These are phyloP conservation scores for Rosa persica DNA, from an alignment of 306 rosid species.

Conservation along the genomic window DNA sequence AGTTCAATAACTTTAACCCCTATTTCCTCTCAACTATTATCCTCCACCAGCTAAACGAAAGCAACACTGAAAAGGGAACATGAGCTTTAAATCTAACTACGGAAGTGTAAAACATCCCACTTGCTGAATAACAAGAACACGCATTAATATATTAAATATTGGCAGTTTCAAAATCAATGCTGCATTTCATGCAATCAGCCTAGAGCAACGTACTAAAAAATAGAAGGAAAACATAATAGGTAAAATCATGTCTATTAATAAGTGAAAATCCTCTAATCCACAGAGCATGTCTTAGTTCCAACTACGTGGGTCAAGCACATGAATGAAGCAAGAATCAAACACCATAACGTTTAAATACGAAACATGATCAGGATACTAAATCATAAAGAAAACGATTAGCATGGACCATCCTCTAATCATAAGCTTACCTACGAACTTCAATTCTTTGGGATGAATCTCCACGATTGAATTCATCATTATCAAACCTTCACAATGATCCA, in stretches of 20 bases:
- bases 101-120: not conserved
- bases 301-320: conserved; percentile 1
- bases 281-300: not conserved
- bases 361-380: conserved; percentile 1
- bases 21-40: not conserved
- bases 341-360: not conserved
- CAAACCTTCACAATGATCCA: conserved; percentile 22
- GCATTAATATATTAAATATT: not conserved
- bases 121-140: not conserved
- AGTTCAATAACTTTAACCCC: not conserved
- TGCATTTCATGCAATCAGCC: not conserved
- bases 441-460: conserved; percentile 77
- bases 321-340: not conserved
- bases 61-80: not conserved
- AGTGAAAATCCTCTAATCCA: not conserved
- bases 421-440: conserved; percentile 69
- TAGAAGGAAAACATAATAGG: not conserved
- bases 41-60: not conserved
- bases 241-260: not conserved
- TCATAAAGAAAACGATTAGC: not conserved
- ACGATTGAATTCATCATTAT: conserved; percentile 58
- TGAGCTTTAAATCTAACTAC: not conserved
- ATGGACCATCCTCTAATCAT: conserved; percentile 12
- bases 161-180: not conserved
- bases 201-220: not conserved